Percentiles rank a stretch among this genome's conserved stretches.
These are phyloP conservation scores for Ophiocordyceps camponoti-saundersi DNA, from an alignment of 2,329 filamentous ascomycete genomes.

Conservation along the genomic window DNA sequence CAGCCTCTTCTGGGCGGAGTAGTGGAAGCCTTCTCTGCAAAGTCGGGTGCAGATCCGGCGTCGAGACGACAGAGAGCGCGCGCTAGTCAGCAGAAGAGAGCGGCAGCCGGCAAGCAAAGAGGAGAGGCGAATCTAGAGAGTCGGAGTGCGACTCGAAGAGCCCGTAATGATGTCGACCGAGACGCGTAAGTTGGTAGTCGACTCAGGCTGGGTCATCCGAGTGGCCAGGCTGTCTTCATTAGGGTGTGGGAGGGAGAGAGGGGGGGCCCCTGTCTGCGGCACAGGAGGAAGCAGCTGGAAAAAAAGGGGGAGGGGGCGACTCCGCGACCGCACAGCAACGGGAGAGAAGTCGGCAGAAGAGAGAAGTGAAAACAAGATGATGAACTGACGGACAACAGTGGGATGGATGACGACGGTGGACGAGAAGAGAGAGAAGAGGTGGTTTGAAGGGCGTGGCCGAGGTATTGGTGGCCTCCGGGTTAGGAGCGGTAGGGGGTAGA, in stretches of 20 bases:
- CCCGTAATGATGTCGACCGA: background rate
- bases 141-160: background rate
- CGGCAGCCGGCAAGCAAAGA: background rate
- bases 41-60: background rate
- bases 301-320: slow-evolving; percentile 1
- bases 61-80: background rate
- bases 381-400: background rate
- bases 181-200: slow-evolving; percentile 1
- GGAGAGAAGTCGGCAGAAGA: background rate
- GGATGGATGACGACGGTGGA: background rate
- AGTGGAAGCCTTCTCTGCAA: background rate
- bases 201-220: slow-evolving; percentile 9
- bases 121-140: background rate
- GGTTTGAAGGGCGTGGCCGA: background rate
- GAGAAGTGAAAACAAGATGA: background rate
- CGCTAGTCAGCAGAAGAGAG: too few relatives aligned
- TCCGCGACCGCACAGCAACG: background rate
- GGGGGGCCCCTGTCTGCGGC: slow-evolving; percentile 5
- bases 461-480: background rate
- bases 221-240: slow-evolving; percentile 16
- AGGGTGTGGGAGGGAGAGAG: background rate
- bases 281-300: slow-evolving; percentile 5
- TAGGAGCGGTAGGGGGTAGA: background rate
- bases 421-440: background rate
- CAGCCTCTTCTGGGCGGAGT: background rate